phyloP scores from a whole-genome alignment of 2,329 filamentous ascomycete genomes.

The Teratosphaeria viscida region DNA sequence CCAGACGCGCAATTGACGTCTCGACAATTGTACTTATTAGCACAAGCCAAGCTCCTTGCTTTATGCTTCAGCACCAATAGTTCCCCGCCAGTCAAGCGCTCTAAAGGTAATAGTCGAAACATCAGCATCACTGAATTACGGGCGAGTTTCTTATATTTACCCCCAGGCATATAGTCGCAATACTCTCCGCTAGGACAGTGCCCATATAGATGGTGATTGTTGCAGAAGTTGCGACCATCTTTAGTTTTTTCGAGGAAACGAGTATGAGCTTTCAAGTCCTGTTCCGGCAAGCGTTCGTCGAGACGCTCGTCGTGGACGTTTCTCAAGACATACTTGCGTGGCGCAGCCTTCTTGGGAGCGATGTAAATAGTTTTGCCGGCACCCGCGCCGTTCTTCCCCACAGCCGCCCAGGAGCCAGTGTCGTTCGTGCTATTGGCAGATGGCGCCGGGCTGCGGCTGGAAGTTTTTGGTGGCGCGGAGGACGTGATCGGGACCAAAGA shows the following conservation, averaged over 20 bases:
- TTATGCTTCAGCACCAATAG: constrained; percentile 32
- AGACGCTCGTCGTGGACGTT: constrained; percentile 35
- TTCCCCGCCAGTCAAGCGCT: constrained; percentile 28
- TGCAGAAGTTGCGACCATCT: constrained; percentile 26
- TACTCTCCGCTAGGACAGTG: constrained; percentile 27
- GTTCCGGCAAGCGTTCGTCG: constrained; percentile 27
- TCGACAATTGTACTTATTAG: constrained; percentile 26
- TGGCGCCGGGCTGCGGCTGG: constrained; percentile 13
- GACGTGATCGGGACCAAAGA: constrained; percentile 1
- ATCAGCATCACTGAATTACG: too few relatives aligned
- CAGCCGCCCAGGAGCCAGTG: constrained; percentile 28
- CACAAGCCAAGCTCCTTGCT: constrained; percentile 31
- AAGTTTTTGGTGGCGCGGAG: constrained; percentile 5
- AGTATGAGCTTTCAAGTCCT: constrained; percentile 18
- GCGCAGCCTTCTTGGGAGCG: constrained; percentile 20
- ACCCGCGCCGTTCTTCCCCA: constrained; percentile 28
- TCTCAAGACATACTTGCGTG: constrained; percentile 28
- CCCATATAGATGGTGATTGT: constrained; percentile 27
- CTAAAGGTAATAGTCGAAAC: constrained; percentile 18
- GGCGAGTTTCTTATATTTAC: too few relatives aligned
- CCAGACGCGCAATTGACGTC: constrained; percentile 34
- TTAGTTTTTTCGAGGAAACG: constrained; percentile 21
- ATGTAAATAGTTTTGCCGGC: constrained; percentile 31
- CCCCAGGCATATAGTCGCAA: constrained; percentile 30
- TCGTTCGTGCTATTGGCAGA: constrained; percentile 11